phyloP scores from a whole-genome alignment of 148 eudicot species.

The Silene latifolia region DNA sequence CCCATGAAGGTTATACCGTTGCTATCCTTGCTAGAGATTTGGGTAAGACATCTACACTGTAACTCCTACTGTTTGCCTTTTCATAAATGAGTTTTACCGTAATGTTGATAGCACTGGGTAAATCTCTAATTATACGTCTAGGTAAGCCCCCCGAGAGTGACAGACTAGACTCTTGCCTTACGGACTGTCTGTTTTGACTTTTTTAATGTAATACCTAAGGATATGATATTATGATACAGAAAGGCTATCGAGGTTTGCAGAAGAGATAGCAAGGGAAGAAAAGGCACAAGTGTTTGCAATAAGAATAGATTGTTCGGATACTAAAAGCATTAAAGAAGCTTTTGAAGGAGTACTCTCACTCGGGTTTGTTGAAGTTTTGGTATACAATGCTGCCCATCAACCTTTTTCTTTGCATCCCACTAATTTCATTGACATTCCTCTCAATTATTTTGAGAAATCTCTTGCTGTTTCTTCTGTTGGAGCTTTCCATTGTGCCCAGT shows the following conservation, averaged over 20 bases:
- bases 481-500: constrained; percentile 81
- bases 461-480: constrained; percentile 74
- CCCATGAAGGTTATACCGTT: constrained; percentile 85
- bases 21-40: constrained; percentile 86
- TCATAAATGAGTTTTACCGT: too few relatives aligned
- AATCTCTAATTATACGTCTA: too few relatives aligned
- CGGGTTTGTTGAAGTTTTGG: constrained; percentile 82
- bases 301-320: constrained; percentile 76
- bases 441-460: constrained; percentile 61
- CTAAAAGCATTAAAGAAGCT: constrained; percentile 62
- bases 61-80: too few relatives aligned
- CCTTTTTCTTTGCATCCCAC: constrained; percentile 38
- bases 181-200: too few relatives aligned
- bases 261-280: constrained; percentile 83
- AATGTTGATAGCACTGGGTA: too few relatives aligned
- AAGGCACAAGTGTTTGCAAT: constrained; percentile 84
- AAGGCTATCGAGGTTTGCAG: constrained; percentile 71
- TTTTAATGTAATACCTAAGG: too few relatives aligned
- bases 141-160: too few relatives aligned
- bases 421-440: constrained; percentile 45
- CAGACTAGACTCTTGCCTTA: too few relatives aligned
- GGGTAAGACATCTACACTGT: constrained; percentile 29
- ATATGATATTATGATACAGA: constrained; percentile 26
- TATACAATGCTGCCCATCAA: constrained; percentile 67
- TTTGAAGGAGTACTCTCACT: constrained; percentile 83